A percentile compares a stretch with the other conserved stretches of the same genome.
Conservation (phyloP, 192 early-diverging fungal species). For the Coemansia sp. region DNA sequence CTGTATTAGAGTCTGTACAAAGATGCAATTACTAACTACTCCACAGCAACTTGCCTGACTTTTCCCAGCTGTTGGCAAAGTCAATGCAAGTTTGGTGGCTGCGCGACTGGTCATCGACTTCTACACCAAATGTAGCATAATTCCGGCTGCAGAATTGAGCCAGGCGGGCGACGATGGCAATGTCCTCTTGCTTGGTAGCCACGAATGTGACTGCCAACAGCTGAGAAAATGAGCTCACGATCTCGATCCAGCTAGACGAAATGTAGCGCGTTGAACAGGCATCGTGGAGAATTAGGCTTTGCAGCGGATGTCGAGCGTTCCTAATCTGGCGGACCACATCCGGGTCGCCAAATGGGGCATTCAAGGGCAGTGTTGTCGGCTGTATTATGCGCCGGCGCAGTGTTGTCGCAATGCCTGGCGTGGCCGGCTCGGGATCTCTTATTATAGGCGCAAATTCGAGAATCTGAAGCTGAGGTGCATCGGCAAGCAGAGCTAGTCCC, state of each 20-base stretch:
- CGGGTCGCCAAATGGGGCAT: slow-evolving; percentile 44
- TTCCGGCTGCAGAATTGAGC: slow-evolving; percentile 37
- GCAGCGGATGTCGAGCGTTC: slow-evolving; percentile 37
- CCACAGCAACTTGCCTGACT: slow-evolving; percentile 28
- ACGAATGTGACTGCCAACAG: slow-evolving; percentile 42
- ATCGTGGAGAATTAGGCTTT: slow-evolving; percentile 42
- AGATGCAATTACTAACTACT: not conserved
- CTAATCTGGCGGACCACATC: slow-evolving; percentile 36
- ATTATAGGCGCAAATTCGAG: slow-evolving; percentile 40
- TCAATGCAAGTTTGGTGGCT: slow-evolving; percentile 41
- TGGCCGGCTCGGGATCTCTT: slow-evolving; percentile 15
- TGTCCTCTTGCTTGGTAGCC: slow-evolving; percentile 35
- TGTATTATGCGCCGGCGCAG: slow-evolving; percentile 37
- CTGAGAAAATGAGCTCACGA: slow-evolving; percentile 35
- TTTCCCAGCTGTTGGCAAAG: slow-evolving; percentile 52
- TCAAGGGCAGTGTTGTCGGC: slow-evolving; percentile 19
- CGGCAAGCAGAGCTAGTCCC: slow-evolving; percentile 30
- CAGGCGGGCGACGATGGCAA: slow-evolving; percentile 24
- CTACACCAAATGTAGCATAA: slow-evolving; percentile 36
- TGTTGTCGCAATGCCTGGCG: slow-evolving; percentile 25
- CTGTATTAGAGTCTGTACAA: not conserved
- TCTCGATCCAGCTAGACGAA: slow-evolving; percentile 48
- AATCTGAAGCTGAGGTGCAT: slow-evolving; percentile 39
- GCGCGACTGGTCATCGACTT: slow-evolving; percentile 42
- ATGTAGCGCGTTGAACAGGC: slow-evolving; percentile 48